phyloP scores from a whole-genome alignment of 352 stramenopile species.

The Phytophthora agathidicida region DNA sequence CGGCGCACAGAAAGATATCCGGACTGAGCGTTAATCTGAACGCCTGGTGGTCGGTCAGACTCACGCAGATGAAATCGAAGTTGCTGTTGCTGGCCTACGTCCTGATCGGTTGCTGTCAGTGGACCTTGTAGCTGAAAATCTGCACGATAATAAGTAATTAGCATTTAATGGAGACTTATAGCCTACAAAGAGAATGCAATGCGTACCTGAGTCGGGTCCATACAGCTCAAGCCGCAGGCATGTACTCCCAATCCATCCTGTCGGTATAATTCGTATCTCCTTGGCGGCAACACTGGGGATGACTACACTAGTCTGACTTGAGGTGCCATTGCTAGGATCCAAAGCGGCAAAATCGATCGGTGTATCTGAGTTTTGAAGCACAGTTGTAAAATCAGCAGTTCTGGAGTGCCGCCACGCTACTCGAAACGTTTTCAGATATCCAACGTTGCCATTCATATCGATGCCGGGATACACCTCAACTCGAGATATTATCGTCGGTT shows the following conservation, averaged over 20 bases:
- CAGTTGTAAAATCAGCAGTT: background rate
- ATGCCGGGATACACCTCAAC: conserved; percentile 31
- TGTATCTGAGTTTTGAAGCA: background rate
- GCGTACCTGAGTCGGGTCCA: conserved; percentile 46
- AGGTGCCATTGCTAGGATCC: background rate
- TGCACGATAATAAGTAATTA: conserved; percentile 3
- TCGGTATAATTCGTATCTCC: conserved; percentile 50
- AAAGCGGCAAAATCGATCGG: conserved; percentile 11
- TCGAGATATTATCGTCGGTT: conserved; percentile 45
- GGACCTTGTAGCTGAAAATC: conserved; percentile 16
- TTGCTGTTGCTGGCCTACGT: conserved; percentile 19
- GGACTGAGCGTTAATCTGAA: conserved; percentile 30
- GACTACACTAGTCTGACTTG: conserved; percentile 2
- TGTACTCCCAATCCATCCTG: conserved; percentile 33
- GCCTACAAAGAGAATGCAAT: background rate
- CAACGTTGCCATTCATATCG: conserved; percentile 18
- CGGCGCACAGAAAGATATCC: conserved; percentile 27
- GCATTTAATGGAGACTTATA: background rate
- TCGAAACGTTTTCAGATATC: conserved; percentile 21
- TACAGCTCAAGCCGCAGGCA: conserved; percentile 58
- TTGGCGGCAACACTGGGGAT: conserved; percentile 40
- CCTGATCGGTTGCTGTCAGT: conserved; percentile 16
- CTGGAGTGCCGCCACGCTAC: conserved; percentile 15
- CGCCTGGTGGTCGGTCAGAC: conserved; percentile 25
- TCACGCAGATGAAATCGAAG: conserved; percentile 24